Conservation (phyloP, 306 rosid species). For the Prunus mira region DNA sequence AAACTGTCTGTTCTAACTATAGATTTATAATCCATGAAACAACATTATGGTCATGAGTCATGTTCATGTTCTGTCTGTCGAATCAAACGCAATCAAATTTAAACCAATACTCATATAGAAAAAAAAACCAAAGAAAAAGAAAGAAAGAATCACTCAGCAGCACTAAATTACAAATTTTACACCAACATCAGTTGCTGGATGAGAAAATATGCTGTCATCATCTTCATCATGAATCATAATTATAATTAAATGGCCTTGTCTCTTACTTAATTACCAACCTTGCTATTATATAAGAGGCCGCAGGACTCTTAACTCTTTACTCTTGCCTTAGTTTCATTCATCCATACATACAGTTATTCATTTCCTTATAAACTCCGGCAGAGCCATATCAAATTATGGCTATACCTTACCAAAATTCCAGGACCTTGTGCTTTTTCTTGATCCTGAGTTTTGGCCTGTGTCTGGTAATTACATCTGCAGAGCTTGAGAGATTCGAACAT, state of each 20-base stretch:
- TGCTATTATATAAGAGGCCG: neutral
- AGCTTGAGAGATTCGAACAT: conserved; percentile 23
- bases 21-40: neutral
- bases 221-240: neutral
- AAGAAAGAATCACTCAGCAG: too few relatives aligned
- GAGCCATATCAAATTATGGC: neutral
- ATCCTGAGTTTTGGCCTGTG: neutral
- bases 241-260: neutral
- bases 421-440: neutral
- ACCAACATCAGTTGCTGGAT: too few relatives aligned
- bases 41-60: neutral
- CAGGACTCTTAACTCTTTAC: neutral
- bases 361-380: neutral
- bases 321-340: neutral
- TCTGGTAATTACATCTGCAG: conserved; percentile 1
- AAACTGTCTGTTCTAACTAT: neutral
- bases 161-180: neutral
- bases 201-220: neutral
- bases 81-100: neutral
- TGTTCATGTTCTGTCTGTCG: neutral
- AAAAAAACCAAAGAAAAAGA: neutral
- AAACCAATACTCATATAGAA: neutral
- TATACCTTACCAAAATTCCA: neutral
- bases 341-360: neutral
- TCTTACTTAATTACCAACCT: neutral